phyloP scores from a whole-genome alignment of 202 grass and related monocot species.

The Elaeis oleifera region DNA sequence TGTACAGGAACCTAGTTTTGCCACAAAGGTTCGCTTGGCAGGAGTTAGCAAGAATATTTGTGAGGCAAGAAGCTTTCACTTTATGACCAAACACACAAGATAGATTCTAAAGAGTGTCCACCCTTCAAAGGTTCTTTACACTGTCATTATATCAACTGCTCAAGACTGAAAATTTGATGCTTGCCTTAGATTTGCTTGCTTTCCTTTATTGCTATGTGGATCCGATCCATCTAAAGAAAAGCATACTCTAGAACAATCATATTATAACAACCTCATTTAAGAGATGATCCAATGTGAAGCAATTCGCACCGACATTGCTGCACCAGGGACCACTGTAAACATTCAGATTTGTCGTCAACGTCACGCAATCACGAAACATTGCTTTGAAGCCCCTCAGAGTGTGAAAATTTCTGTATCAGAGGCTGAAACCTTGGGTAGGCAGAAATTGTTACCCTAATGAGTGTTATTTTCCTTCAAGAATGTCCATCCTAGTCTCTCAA shows the following conservation, averaged over 20 bases:
- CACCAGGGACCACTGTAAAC: not conserved
- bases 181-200: not conserved
- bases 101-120: not conserved
- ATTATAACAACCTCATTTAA: no score
- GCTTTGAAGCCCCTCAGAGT: constrained; percentile 48
- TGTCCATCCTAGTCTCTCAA: no score
- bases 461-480: not conserved
- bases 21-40: no score
- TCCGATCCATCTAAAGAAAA: no score
- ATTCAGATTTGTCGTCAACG: constrained; percentile 14
- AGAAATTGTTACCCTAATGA: constrained; percentile 31
- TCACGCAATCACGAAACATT: constrained; percentile 51
- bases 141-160: not conserved
- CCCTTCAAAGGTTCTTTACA: constrained; percentile 2
- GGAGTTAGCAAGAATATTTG: no score
- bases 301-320: no score
- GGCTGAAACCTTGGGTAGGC: constrained; percentile 32
- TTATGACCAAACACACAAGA: not conserved
- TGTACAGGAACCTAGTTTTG: no score
- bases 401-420: constrained; percentile 49
- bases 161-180: not conserved
- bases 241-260: no score
- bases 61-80: not conserved
- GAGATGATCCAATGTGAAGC: no score
- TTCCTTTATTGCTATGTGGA: not conserved